Conservation (phyloP, 2,329 filamentous ascomycete genomes). For the Fusarium euwallaceae region DNA sequence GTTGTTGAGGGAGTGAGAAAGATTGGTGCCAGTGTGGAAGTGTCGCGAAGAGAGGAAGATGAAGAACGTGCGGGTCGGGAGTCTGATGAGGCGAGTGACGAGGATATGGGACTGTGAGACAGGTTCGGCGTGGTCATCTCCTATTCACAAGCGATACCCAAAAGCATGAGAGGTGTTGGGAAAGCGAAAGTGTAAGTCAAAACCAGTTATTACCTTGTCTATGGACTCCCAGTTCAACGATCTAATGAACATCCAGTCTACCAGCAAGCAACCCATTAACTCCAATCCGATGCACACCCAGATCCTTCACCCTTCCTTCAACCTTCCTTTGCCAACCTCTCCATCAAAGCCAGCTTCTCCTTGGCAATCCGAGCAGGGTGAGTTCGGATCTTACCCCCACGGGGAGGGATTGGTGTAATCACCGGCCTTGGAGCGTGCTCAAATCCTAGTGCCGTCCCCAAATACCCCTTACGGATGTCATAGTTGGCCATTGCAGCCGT, state of each 20-base stretch:
- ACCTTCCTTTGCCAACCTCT: background rate
- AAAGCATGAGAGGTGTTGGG: slow-evolving; percentile 6
- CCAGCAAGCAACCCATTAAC: background rate
- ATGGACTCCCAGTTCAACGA: background rate
- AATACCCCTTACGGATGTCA: slow-evolving; percentile 18
- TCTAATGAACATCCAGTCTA: slow-evolving; percentile 13
- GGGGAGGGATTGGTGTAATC: slow-evolving; percentile 23
- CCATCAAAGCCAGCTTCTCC: slow-evolving; percentile 18
- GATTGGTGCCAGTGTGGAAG: slow-evolving; percentile 85
- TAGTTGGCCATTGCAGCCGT: slow-evolving; percentile 9
- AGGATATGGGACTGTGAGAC: slow-evolving; percentile 63
- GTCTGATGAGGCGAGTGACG: slow-evolving; percentile 70
- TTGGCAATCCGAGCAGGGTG: slow-evolving; percentile 37
- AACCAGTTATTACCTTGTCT: slow-evolving; percentile 4
- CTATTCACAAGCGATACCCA: slow-evolving; percentile 6
- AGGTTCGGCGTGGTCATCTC: background rate
- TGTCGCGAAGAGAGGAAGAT: slow-evolving; percentile 81
- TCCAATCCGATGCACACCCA: slow-evolving; percentile 4
- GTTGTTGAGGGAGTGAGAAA: slow-evolving; percentile 90
- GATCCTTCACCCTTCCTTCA: background rate
- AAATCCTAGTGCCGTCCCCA: slow-evolving; percentile 11
- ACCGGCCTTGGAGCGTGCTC: slow-evolving; percentile 10
- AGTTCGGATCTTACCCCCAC: slow-evolving; percentile 28
- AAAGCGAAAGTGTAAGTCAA: slow-evolving; percentile 32
- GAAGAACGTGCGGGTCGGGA: slow-evolving; percentile 73